These are phyloP conservation scores for Solanum medicagineum DNA, from an alignment of 257 asterid species.

Conservation along the genomic window DNA sequence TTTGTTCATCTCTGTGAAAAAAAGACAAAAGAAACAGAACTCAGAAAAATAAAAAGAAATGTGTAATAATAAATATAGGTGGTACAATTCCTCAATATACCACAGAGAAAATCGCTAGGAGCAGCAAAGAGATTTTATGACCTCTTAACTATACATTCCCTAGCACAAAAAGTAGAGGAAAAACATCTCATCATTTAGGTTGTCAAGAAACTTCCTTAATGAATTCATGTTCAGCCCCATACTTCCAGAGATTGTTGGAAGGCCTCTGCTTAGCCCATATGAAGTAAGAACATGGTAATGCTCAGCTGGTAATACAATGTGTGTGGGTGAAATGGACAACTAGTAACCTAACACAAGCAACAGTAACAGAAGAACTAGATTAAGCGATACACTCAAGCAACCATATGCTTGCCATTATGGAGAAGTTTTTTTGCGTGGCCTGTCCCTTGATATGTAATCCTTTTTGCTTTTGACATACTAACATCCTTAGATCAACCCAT, in stretches of 20 bases:
- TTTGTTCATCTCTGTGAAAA: constrained; percentile 67
- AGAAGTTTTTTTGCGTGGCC: not conserved
- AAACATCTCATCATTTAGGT: not conserved
- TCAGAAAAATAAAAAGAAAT: not conserved
- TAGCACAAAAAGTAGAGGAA: not conserved
- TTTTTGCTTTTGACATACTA: not conserved
- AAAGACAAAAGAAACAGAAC: not conserved
- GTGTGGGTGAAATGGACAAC: not conserved
- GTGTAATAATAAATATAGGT: not conserved
- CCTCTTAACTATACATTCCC: not conserved
- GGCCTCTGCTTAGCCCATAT: not conserved
- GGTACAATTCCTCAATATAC: not conserved
- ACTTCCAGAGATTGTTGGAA: not conserved
- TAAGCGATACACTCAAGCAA: not conserved
- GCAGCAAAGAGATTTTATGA: not conserved
- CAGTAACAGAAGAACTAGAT: not conserved
- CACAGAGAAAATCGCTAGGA: not conserved
- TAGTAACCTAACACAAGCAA: not conserved
- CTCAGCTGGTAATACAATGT: not conserved
- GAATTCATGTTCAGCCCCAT: not conserved
- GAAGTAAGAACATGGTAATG: not conserved
- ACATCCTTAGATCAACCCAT: not conserved
- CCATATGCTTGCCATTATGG: not conserved
- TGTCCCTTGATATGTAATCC: not conserved
- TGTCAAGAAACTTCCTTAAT: not conserved